Evolutionary conservation across 2,329 filamentous ascomycete species (phyloP), one percentile per base, ranked within the genome.

Genomic region (Triangularia setosa): DNA sequence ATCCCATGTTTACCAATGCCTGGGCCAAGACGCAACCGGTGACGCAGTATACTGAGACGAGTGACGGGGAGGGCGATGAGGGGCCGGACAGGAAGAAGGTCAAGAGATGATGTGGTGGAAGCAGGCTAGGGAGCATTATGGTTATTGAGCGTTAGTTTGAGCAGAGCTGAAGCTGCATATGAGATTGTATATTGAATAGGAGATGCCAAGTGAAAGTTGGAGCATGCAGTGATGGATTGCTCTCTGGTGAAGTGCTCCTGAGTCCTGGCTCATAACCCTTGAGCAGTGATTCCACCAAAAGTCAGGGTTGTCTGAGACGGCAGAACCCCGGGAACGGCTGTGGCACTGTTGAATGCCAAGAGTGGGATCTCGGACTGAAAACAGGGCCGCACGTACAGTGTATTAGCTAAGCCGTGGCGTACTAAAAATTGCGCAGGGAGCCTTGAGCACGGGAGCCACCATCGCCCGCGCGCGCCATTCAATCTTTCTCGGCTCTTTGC

Each of bases 21-120:
- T 99, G 93, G 91, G 90, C 90, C 73, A 84, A 90, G 71, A 98
- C 93, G 40, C 94, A 98, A 79, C 95, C 95, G 0, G 89, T 93
- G 70, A 92, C 93, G 25, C 90, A 97, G 69, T 99, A 96, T 79
- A 90, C 91, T 7, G 91, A 97, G 53, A 72, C 95, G 33, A 96
- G 93, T 75, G 94, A 96, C 72, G 91, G 93, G 16, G 93, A 96
- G 69, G 89, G 87, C 60, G 84, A 86, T 6, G 84, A 81, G 18
- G 85, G 83, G 3, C 87, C 86, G n/a, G 86, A 91, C 33, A 90
- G 88, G 78, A 88, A 88, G 75, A 84, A 79, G 73, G 75, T 78
- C 2, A 87, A 83, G 76, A 79, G 83, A 71, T 86, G 76, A 82
- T 33, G 56, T 2, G 40, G 3, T 21, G 40, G 14, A n/a, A 9